These are phyloP conservation scores for Lodderomyces pseudojiufengensis DNA, from an alignment of 1,139 yeast species.

Conservation along the genomic window DNA sequence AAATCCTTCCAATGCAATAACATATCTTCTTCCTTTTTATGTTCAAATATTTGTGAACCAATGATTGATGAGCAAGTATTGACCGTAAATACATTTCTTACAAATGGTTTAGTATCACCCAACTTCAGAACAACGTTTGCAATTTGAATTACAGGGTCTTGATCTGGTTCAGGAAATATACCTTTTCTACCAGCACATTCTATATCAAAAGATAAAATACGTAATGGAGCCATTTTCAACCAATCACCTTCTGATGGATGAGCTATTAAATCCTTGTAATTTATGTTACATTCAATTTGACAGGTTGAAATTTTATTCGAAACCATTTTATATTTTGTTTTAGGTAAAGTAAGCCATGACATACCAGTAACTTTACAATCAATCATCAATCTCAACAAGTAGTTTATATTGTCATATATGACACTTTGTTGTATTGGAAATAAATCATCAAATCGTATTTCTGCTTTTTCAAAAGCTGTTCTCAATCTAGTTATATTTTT, in stretches of 20 bases:
- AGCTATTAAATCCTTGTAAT: slow-evolving; percentile 65
- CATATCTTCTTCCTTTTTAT: slow-evolving; percentile 76
- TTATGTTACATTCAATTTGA: slow-evolving; percentile 76
- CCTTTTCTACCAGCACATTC: slow-evolving; percentile 99
- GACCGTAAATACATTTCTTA: slow-evolving; percentile 91
- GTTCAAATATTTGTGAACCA: slow-evolving; percentile 85
- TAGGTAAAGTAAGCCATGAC: slow-evolving; percentile 95
- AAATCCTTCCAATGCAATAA: slow-evolving; percentile 82
- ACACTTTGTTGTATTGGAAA: slow-evolving; percentile 59
- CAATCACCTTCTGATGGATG: slow-evolving; percentile 93
- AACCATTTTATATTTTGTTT: slow-evolving; percentile 57
- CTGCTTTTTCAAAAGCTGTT: slow-evolving; percentile 81
- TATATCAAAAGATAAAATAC: slow-evolving; percentile 91
- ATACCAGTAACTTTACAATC: slow-evolving; percentile 92
- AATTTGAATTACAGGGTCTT: slow-evolving; percentile 93
- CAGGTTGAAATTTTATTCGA: slow-evolving; percentile 59
- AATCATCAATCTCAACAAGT: slow-evolving; percentile 80
- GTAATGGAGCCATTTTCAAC: slow-evolving; percentile 89
- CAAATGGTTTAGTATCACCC: slow-evolving; percentile 81
- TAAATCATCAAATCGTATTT: slow-evolving; percentile 58
- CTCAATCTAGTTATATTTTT: slow-evolving; percentile 64
- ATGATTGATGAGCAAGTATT: slow-evolving; percentile 89
- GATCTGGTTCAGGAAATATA: slow-evolving; percentile 89
- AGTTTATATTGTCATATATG: slow-evolving; percentile 88
- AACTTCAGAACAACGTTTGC: slow-evolving; percentile 87